Evolutionary conservation across 1,139 yeast species (phyloP).

Genomic region (Geotrichum histeridarum): DNA sequence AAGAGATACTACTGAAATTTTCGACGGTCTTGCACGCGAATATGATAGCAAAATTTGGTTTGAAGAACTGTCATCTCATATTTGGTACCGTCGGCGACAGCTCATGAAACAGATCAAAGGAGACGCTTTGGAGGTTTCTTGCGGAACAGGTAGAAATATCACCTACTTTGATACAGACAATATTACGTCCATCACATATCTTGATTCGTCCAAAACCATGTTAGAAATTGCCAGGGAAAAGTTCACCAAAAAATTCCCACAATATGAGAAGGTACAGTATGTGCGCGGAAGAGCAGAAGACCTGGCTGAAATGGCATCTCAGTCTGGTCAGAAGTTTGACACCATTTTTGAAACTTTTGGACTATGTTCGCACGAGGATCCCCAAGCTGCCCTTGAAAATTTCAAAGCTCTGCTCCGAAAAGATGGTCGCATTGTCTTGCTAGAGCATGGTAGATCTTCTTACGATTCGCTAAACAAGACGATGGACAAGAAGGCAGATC

Average conservation of each 20-base stretch:
- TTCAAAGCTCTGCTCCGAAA: constrained; percentile 72
- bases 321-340: constrained; percentile 58
- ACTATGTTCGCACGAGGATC: constrained; percentile 91
- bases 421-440: constrained; percentile 79
- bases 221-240: constrained; percentile 73
- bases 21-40: constrained; percentile 69
- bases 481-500: constrained; percentile 76
- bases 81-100: constrained; percentile 82
- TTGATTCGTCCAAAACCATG: constrained; percentile 83
- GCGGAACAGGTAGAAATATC: constrained; percentile 94
- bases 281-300: constrained; percentile 94
- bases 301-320: constrained; percentile 51
- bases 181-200: constrained; percentile 69
- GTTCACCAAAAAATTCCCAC: constrained; percentile 62
- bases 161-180: constrained; percentile 60
- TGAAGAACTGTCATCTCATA: constrained; percentile 78
- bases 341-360: constrained; percentile 94
- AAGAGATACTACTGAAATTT: constrained; percentile 77
- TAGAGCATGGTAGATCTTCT: constrained; percentile 89
- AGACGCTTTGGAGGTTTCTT: constrained; percentile 87
- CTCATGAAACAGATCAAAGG: constrained; percentile 74
- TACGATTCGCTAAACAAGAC: constrained; percentile 73
- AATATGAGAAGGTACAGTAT: constrained; percentile 67
- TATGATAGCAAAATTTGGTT: constrained; percentile 80
- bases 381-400: constrained; percentile 71